Evolutionary conservation across 345 rosid genomes (phyloP), one percentile per base, ranked within the genome.

Genomic region (Arabidopsis thaliana): DNA sequence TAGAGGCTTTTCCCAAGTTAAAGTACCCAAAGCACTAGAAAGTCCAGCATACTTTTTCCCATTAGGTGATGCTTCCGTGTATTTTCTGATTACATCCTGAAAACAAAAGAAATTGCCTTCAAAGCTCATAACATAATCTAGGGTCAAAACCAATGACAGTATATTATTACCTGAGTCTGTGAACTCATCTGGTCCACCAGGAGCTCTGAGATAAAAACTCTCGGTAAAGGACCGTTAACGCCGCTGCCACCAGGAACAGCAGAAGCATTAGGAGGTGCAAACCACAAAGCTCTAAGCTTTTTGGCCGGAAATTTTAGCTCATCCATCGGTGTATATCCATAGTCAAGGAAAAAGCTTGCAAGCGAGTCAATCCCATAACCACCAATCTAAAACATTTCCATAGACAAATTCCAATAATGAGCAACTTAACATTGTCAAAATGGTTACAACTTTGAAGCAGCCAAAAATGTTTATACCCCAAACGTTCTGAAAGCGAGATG

Each of bases 401-500:
- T 23, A 40, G 4, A 25, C 9, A 59, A 14, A 61, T 23, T 0
- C 42, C 16, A 49, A 30, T 13, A 25, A 14, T 50, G 42, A 64
- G 30, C 7, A 5, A 10, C 8, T 76, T 9, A 61, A 5, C 13
- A 24, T 10, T 7, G 33, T 13, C 13, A 14, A 50, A n/a, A 23
- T 16, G n/a, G 41, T 55, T 24, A 5, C 41, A 64, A 46, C 22
- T 50, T 14, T 7, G 16, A 34, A 56, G 59, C 33, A 37, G 34
- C 16, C 10, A 28, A n/a, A 10, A 11, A 20, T 13, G 25, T 16
- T 32, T 42, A 45, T 84, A 94, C 97, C 87, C 98, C 97, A 6
- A 94, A 91, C 0, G 98, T 91, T 80, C 98, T 84, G 84, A 89
- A 94, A 20, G 98, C 98, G 34, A 94, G 57, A 81, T 91, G 97